Conservation (phyloP, 208 protist genomes). For the Acanthamoeba healyi region DNA sequence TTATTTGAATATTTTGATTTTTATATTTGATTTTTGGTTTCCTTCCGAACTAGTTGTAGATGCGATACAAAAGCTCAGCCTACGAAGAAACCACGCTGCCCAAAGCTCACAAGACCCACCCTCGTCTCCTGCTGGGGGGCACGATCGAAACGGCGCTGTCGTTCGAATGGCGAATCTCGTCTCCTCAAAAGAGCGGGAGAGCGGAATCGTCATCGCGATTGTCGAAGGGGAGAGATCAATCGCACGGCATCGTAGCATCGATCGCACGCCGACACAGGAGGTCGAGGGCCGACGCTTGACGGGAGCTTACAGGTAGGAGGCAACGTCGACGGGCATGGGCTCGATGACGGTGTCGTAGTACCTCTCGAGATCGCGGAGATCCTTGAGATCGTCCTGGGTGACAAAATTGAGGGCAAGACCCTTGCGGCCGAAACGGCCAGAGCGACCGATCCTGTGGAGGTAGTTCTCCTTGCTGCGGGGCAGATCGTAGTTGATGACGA, state of each 20-base stretch:
- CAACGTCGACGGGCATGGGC: conserved; percentile 98
- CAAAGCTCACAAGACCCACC: neutral
- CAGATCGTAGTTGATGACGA: conserved; percentile 99
- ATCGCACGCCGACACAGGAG: neutral
- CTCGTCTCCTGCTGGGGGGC: neutral
- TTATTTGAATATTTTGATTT: conserved; percentile 51
- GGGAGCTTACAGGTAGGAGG: conserved; percentile 75
- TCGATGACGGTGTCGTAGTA: conserved; percentile 99
- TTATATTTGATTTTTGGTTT: conserved; percentile 66
- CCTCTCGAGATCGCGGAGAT: conserved; percentile 98
- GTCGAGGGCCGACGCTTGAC: neutral
- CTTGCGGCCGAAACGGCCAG: conserved; percentile 99
- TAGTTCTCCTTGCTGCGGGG: conserved; percentile 99
- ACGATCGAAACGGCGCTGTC: too few species aligned
- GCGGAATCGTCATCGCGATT: neutral
- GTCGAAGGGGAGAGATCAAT: neutral
- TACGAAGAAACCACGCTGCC: conserved; percentile 43
- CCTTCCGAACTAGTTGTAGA: conserved; percentile 29
- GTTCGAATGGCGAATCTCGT: too few species aligned
- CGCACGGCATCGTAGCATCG: neutral
- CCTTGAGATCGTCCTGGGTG: conserved; percentile 96
- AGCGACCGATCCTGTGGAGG: conserved; percentile 99
- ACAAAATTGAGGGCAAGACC: conserved; percentile 99
- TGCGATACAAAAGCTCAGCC: conserved; percentile 33
- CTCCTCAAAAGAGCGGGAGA: neutral